A percentile compares a stretch with the other conserved stretches of the same genome.
Evolutionary conservation across 1,284 basidiomycete genomes (phyloP).

Genomic region (Gymnopus androsaceus): DNA sequence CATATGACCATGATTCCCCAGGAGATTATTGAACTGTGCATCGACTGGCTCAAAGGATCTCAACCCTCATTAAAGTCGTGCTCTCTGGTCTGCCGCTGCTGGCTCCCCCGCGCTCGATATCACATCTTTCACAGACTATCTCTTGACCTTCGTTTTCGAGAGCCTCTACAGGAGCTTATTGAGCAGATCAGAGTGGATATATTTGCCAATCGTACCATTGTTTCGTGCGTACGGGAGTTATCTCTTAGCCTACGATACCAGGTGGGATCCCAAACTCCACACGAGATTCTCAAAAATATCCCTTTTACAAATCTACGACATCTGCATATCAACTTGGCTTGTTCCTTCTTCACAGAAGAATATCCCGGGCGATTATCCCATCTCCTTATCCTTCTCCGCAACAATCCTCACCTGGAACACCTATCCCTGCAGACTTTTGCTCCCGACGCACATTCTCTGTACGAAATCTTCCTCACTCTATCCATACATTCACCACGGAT

Average conservation of each 20-base stretch:
- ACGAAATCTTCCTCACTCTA: neutral
- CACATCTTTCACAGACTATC: constrained; percentile 9
- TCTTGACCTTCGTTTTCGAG: neutral
- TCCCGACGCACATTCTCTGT: neutral
- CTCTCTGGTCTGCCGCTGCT: constrained; percentile 6
- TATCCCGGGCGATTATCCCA: neutral
- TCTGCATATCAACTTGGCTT: neutral
- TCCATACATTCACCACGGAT: neutral
- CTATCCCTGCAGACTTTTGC: neutral
- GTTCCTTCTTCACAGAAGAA: neutral
- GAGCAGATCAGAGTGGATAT: neutral
- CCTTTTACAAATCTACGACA: constrained; percentile 1
- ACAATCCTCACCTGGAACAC: neutral
- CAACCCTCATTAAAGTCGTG: neutral
- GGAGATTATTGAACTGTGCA: constrained; percentile 10
- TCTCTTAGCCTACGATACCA: neutral
- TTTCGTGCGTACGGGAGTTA: neutral
- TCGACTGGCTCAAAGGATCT: neutral
- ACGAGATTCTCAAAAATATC: neutral
- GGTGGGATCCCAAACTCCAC: neutral
- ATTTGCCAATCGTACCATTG: neutral
- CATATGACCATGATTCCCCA: neutral
- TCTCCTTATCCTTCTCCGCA: neutral
- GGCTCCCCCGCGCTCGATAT: constrained; percentile 7
- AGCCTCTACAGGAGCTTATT: neutral